Conservation (phyloP, 495 filamentous ascomycete species). For the Daldinia grandis region DNA sequence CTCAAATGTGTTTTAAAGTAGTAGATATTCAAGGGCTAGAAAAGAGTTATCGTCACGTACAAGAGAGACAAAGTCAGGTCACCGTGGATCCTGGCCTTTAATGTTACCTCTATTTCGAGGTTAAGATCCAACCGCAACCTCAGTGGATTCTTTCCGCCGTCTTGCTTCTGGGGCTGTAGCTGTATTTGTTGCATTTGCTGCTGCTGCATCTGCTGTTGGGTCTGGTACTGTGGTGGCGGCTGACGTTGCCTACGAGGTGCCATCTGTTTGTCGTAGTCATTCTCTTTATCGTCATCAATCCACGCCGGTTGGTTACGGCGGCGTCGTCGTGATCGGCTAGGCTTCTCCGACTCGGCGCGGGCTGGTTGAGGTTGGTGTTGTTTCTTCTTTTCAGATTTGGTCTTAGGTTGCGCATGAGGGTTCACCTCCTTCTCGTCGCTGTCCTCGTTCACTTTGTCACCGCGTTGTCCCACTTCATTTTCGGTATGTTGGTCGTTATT, state of each 20-base stretch:
- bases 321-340: conserved; percentile 40
- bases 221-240: conserved; percentile 59
- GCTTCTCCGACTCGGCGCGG: conserved; percentile 40
- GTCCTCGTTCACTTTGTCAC: conserved; percentile 53
- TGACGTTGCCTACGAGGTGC: conserved; percentile 36
- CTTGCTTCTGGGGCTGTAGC: conserved; percentile 47
- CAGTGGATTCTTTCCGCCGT: conserved; percentile 70
- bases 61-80: conserved; percentile 86
- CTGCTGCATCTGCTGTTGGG: conserved; percentile 34
- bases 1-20: background rate
- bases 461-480: conserved; percentile 35
- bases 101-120: conserved; percentile 85
- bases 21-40: background rate
- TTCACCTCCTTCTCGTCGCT: background rate
- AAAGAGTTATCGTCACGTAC: conserved; percentile 59
- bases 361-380: conserved; percentile 26
- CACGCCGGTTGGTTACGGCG: conserved; percentile 44
- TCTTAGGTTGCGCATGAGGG: background rate
- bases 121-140: conserved; percentile 83
- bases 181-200: conserved; percentile 53
- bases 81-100: conserved; percentile 93
- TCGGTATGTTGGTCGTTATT: conserved; percentile 25
- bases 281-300: conserved; percentile 41
- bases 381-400: conserved; percentile 16
- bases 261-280: conserved; percentile 39